Evolutionary conservation across 352 stramenopile species (phyloP).

Genomic region (Pythium brassicae): DNA sequence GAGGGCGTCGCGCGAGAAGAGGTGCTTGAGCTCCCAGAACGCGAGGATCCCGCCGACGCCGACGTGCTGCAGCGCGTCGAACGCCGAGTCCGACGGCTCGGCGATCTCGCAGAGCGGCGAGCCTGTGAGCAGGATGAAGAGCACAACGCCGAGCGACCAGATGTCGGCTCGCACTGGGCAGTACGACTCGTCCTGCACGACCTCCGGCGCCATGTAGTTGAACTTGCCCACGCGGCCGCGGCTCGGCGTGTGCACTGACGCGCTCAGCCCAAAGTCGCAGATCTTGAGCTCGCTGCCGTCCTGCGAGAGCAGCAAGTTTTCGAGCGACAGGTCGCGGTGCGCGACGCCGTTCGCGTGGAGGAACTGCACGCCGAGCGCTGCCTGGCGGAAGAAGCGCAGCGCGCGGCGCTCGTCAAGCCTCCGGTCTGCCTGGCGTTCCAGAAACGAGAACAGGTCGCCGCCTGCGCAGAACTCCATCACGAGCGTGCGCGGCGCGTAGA

Average conservation of each 20-base stretch:
- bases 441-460: conserved; percentile 42
- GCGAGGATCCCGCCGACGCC: background rate
- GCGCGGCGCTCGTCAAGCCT: conserved; percentile 7
- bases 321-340: background rate
- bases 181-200: conserved; percentile 2
- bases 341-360: conserved; percentile 9
- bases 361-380: conserved; percentile 9
- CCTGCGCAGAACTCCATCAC: conserved; percentile 55
- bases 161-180: conserved; percentile 33
- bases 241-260: background rate
- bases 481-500: conserved; percentile 23
- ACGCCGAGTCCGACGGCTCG: background rate
- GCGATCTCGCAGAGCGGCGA: conserved; percentile 12
- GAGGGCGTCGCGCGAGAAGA: background rate
- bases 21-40: background rate
- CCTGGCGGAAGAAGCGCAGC: conserved; percentile 10
- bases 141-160: conserved; percentile 64
- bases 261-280: conserved; percentile 14
- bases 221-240: conserved; percentile 2
- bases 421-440: conserved; percentile 8
- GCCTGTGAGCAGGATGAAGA: conserved; percentile 72
- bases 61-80: background rate
- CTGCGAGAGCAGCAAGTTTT: conserved; percentile 7
- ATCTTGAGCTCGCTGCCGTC: conserved; percentile 6
- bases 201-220: conserved; percentile 19